phyloP scores from a whole-genome alignment of 495 filamentous ascomycete species.

The Aeminium ludgeri region DNA sequence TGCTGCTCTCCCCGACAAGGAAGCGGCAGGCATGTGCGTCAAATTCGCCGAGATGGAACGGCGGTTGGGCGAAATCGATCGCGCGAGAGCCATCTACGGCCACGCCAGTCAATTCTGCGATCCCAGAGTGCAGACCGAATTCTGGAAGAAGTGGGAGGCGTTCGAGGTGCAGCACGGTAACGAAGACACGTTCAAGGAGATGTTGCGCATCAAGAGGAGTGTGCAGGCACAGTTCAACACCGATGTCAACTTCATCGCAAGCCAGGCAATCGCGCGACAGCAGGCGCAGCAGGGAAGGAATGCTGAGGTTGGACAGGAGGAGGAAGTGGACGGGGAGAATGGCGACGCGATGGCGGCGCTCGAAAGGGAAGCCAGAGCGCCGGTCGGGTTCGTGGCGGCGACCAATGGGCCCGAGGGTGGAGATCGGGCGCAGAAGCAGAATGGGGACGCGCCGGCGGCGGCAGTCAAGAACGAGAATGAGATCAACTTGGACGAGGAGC shows the following conservation, averaged over 20 bases:
- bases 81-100: conserved; percentile 85
- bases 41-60: conserved; percentile 99
- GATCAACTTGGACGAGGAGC: conserved; percentile 15
- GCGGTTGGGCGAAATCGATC: conserved; percentile 86
- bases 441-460: not conserved
- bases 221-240: conserved; percentile 87
- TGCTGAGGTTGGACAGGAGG: conserved; percentile 22
- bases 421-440: conserved; percentile 3
- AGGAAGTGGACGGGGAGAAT: conserved; percentile 30
- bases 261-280: conserved; percentile 80
- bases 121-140: conserved; percentile 69
- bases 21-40: conserved; percentile 94
- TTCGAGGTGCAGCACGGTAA: conserved; percentile 98
- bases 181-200: conserved; percentile 98
- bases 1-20: conserved; percentile 74
- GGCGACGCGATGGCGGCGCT: conserved; percentile 83
- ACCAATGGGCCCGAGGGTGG: conserved; percentile 53
- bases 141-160: conserved; percentile 93
- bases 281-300: conserved; percentile 28
- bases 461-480: conserved; percentile 12
- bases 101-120: conserved; percentile 97
- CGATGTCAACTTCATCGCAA: conserved; percentile 96
- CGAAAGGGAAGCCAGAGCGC: conserved; percentile 76
- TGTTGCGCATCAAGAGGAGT: conserved; percentile 92
- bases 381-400: conserved; percentile 80